Base-by-base conservation (phyloP, 1,139 yeast genomes). In the Saccharomyces hybrid region DNA sequence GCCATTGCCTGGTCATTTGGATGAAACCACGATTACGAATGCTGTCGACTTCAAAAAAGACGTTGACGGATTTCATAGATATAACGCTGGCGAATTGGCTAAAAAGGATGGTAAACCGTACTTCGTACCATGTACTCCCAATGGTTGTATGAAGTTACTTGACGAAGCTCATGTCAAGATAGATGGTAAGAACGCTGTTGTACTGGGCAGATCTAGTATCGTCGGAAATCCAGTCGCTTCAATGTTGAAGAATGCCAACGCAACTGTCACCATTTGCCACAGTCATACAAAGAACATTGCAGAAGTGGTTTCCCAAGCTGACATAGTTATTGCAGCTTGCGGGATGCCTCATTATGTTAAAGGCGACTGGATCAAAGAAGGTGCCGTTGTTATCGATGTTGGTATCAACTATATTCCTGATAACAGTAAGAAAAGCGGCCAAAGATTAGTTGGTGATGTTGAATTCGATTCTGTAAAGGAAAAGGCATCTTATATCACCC, bases 181-280 rank as follows among this genome's bases (percentile, higher is more conserved):
- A 57, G 69, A 78, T 53, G 93, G 93, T 54, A 83, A 84, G 62
- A 79, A 80, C 62, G 93, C 89, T 2, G 93, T 86, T 48, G 90
- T 86, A 11, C 73, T 87, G 61, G 95, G 95, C 46, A 78, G 95
- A 69, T 85, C 91, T 8, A 91, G 86, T 70, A 86, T 86, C 60
- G 95, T 86, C 38, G 95, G 95, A 57, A 84, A 86, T 32, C 95
- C 95, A 48, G 84, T 86, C 28, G 84, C 90, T 3, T 82, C 88
- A 51, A 73, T 86, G 73, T 75, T 86, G 65, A 83, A 82, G 65
- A 83, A 83, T 61, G 81, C 78, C 62, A 85, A 87, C 65, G 88
- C 89, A 57, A 86, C 93, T 3, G 93, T 86, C 27, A 86, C 93
- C 8, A 77, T 81, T 54, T 80, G 88, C 58, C 95, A 86, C 64